Base-by-base conservation (phyloP, 2,329 filamentous ascomycete genomes). In the Lachnellula arida region DNA sequence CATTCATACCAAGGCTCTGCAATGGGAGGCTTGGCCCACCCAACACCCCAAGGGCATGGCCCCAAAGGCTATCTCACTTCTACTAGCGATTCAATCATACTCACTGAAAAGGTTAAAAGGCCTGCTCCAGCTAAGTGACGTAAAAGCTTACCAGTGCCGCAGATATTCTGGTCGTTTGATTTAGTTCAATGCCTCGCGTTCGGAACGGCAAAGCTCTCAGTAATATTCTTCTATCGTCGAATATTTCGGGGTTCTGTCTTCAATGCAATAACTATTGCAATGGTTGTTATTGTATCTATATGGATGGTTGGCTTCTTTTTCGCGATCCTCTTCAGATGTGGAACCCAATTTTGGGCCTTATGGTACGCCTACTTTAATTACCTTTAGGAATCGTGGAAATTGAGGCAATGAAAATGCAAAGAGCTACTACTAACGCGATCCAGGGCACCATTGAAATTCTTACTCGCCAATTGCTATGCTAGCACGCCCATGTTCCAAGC, bases 141-240 rank as follows among this genome's bases (percentile, higher is more conserved):
- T n/a, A n/a, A n/a, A n/a, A n/a, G n/a, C n/a, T n/a, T n/a, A n/a
- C n/a, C n/a, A n/a, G n/a, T n/a, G n/a, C n/a, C n/a, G n/a, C n/a
- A n/a, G n/a, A n/a, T n/a, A n/a, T n/a, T n/a, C n/a, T n/a, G n/a
- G n/a, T n/a, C n/a, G n/a, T n/a, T n/a, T n/a, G n/a, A n/a, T n/a
- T n/a, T n/a, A n/a, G n/a, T n/a, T n/a, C n/a, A n/a, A n/a, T n/a
- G n/a, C n/a, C n/a, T n/a, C n/a, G n/a, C n/a, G n/a, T n/a, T n/a
- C n/a, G n/a, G n/a, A n/a, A 52, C 42, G 14, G 35, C 35, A 17
- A 52, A 52, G 50, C 50, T 52, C 17, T 52, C 50, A 2, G 50
- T 52, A 2, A 22, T 52, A 7, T 52, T 34, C 9, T 52, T 52
- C 19, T 52, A 52, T 22, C 50, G 50, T 5, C 39, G 42, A 4